Base-by-base conservation (phyloP, 2,329 filamentous ascomycete genomes). In the Paraconiothyrium sp. region DNA sequence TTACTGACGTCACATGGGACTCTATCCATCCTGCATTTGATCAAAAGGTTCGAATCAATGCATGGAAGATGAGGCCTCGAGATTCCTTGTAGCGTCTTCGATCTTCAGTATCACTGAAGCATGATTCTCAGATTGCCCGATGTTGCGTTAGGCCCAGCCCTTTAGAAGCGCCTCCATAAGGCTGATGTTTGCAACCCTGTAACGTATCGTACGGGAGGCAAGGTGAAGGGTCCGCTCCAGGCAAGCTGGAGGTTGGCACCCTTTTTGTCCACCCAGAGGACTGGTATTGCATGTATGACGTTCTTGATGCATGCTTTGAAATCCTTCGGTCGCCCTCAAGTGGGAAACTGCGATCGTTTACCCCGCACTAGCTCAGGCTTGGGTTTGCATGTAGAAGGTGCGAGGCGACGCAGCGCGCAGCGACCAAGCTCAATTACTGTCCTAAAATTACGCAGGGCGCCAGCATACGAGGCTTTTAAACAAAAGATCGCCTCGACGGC, bases 301-400 rank as follows among this genome's bases (percentile, higher is more conserved):
- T 46, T 37, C 39, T 44, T 50, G 52, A 16, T 34, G 13, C 13
- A 44, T 32, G 51, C 51, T 54, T 54, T 44, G 52, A 55, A 55
- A 55, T 55, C 39, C 39, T 46, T 55, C 52, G 52, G 52, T 44
- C 52, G 39, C 39, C 39, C 39, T 34, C 20, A 46, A 13, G 24
- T 46, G 27, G 24, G 39, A 44, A 55, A 34, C 52, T 55, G 39
- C 39, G 41, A 34, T 39, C 27, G 27, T 34, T 46, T 55, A 44
- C 52, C 52, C 52, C 52, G 52, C 52, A 55, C 52, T 46, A 44
- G 41, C 14, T 55, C 52, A 13, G 13, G 24, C 41, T 46, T 46
- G 52, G 51, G 39, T 39, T 44, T 55, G 52, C 52, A 55, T 34
- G 37, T 43, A 54, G 13, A 35, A 50, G 52, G 52, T 22, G 41